Evolutionary conservation across 129 eudicot species (phyloP).

Genomic region (Flaveria sonorensis): DNA sequence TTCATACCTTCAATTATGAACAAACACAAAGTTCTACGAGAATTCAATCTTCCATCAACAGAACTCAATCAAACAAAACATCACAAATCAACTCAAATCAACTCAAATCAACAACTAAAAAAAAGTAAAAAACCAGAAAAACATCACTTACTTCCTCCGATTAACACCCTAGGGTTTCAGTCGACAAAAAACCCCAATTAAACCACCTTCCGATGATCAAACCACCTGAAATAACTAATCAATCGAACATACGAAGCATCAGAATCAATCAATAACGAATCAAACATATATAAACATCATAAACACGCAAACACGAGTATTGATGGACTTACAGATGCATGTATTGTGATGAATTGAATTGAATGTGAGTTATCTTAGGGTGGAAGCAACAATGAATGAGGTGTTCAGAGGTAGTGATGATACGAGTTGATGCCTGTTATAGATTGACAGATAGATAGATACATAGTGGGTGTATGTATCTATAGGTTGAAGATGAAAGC

Average conservation of each 20-base stretch:
- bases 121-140: background rate
- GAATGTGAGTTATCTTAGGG: conserved; percentile 1
- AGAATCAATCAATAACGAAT: conserved; percentile 13
- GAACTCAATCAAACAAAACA: background rate
- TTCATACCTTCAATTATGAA: conserved; percentile 3
- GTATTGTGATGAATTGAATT: conserved; percentile 26
- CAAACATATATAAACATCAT: background rate
- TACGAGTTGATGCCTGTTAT: background rate
- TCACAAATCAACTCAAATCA: conserved; percentile 16
- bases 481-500: conserved; percentile 1
- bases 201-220: conserved; percentile 5
- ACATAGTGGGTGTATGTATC: conserved; percentile 10
- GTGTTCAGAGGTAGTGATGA: background rate
- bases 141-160: conserved; percentile 20
- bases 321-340: conserved; percentile 41
- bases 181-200: conserved; percentile 7
- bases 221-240: background rate
- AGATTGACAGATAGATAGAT: background rate
- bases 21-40: background rate
- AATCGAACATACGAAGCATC: background rate
- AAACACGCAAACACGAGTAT: background rate
- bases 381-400: conserved; percentile 26
- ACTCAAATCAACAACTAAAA: background rate
- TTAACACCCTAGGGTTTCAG: conserved; percentile 28
- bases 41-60: conserved; percentile 3